Percentiles rank a stretch among this genome's conserved stretches.
Evolutionary conservation across 2,329 filamentous ascomycete genomes (phyloP).

Genomic region (Escovopsis sp.): DNA sequence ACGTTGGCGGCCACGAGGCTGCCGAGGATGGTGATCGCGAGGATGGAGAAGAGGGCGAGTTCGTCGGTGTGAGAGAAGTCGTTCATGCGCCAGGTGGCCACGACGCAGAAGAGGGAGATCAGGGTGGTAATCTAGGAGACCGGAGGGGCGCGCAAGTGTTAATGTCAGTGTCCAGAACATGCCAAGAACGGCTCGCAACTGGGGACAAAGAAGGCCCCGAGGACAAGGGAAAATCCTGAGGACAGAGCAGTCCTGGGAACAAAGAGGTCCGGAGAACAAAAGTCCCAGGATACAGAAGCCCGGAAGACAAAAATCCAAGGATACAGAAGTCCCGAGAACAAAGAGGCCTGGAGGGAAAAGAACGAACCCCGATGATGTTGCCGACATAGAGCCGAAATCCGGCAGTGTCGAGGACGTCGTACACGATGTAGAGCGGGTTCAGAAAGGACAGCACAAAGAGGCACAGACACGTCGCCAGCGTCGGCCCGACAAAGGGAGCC

Average conservation of each 20-base stretch:
- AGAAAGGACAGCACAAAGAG: constrained; percentile 6
- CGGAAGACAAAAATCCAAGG: no score
- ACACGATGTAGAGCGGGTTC: constrained; percentile 4
- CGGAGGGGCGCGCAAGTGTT: neutral
- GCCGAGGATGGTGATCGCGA: neutral
- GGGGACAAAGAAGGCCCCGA: no score
- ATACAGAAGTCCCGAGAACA: no score
- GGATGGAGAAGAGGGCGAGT: neutral
- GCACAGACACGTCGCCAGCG: neutral
- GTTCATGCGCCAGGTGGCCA: neutral
- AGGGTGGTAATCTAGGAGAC: neutral
- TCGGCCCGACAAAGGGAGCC: constrained; percentile 2
- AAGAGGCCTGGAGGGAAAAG: no score
- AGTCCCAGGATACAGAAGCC: no score
- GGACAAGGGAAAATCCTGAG: no score
- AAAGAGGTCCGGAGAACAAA: no score
- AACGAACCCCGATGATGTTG: constrained; percentile 5
- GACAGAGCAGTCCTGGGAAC: no score
- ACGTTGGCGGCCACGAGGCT: neutral
- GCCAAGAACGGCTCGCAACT: no score
- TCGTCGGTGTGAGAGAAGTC: neutral
- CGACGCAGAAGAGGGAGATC: neutral
- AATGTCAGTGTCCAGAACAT: no score
- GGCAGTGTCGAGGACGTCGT: constrained; percentile 3
- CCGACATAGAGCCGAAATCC: neutral